phyloP scores from a whole-genome alignment of 768 basidiomycete genomes.

The Lepiota venenata region DNA sequence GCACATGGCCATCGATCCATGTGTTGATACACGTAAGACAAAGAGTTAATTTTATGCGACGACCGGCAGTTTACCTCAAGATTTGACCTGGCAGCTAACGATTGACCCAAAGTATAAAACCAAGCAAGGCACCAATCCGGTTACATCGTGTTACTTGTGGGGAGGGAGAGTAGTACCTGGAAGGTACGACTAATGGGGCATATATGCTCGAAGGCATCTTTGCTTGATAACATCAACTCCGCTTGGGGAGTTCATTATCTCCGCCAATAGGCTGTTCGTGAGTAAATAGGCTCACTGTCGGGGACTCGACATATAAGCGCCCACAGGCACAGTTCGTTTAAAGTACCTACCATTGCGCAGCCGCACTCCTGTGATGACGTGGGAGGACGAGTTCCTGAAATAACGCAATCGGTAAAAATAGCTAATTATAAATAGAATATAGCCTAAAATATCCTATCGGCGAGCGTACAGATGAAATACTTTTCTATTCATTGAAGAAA shows the following conservation, averaged over 20 bases:
- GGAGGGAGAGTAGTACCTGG: too few relatives aligned
- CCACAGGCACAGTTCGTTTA: too few relatives aligned
- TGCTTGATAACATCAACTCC: not conserved
- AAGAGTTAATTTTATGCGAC: not conserved
- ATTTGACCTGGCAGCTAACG: too few relatives aligned
- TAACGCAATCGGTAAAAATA: not conserved
- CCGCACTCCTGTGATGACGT: not conserved
- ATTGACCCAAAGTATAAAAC: too few relatives aligned
- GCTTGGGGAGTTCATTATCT: not conserved
- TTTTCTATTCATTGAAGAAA: not conserved
- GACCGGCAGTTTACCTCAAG: too few relatives aligned
- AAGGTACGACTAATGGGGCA: too few relatives aligned
- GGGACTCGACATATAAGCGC: too few relatives aligned
- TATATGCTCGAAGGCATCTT: too few relatives aligned
- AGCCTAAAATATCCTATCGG: constrained; percentile 2
- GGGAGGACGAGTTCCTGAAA: not conserved
- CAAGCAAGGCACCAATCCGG: too few relatives aligned
- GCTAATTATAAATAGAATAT: not conserved
- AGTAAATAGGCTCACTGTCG: not conserved
- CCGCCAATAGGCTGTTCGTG: not conserved
- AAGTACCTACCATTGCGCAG: not conserved
- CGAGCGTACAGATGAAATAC: not conserved
- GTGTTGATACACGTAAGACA: not conserved
- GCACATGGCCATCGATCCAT: constrained; percentile 5
- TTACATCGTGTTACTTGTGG: too few relatives aligned